Conservation (phyloP, 805 yeast genomes). For the Candida fluviatilis region DNA sequence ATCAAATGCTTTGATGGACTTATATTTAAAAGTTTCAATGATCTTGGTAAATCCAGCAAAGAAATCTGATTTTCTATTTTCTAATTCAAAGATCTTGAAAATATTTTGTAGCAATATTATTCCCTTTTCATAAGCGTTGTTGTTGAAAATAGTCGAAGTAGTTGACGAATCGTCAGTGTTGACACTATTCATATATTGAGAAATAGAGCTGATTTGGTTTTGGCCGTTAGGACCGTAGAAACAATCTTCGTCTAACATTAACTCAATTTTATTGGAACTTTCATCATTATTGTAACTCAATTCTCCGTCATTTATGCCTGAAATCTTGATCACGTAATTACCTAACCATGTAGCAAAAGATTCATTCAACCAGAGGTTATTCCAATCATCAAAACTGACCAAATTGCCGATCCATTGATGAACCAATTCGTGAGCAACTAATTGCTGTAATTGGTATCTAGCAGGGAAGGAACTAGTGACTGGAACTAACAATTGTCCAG, state of each 20-base stretch:
- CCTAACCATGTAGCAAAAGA: constrained; percentile 76
- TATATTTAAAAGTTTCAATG: constrained; percentile 27
- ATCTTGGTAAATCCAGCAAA: constrained; percentile 28
- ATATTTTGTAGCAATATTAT: constrained; percentile 52
- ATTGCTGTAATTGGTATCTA: constrained; percentile 43
- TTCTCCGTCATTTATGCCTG: constrained; percentile 10
- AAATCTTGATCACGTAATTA: constrained; percentile 33
- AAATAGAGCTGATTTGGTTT: constrained; percentile 28
- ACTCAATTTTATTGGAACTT: constrained; percentile 17
- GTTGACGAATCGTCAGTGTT: constrained; percentile 15
- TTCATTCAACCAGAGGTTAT: constrained; percentile 70
- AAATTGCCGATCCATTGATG: constrained; percentile 81
- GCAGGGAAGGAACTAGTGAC: constrained; percentile 13
- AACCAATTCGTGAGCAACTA: constrained; percentile 67
- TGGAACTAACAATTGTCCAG: constrained; percentile 38
- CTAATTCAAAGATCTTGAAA: constrained; percentile 8
- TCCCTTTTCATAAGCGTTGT: constrained; percentile 56
- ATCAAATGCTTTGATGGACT: constrained; percentile 45
- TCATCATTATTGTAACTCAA: constrained; percentile 3
- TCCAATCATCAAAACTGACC: constrained; percentile 65
- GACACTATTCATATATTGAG: constrained; percentile 29
- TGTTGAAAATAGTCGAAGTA: constrained; percentile 46
- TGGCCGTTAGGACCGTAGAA: constrained; percentile 5
- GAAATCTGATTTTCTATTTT: constrained; percentile 4
- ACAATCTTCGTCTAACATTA: constrained; percentile 34